Conservation (phyloP, 1,284 basidiomycete genomes). For the Ceratorhiza oryzae-sativae region DNA sequence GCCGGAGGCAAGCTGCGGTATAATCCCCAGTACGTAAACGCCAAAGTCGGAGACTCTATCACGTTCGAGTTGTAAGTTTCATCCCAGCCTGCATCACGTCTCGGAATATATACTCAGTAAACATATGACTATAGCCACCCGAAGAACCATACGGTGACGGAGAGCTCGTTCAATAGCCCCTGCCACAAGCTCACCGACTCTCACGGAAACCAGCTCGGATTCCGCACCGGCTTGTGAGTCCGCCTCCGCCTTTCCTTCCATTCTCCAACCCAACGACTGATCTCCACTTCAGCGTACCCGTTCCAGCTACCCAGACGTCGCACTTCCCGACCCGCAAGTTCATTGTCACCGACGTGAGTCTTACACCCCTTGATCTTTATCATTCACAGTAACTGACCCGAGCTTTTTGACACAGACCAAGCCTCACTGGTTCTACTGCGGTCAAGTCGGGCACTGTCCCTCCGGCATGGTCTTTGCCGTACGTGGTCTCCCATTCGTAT, state of each 20-base stretch:
- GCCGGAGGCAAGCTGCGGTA: slow-evolving; percentile 6
- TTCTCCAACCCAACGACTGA: no score
- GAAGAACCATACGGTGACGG: slow-evolving; percentile 37
- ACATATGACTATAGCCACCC: slow-evolving; percentile 34
- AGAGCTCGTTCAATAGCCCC: slow-evolving; percentile 29
- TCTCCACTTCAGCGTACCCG: slow-evolving; percentile 9
- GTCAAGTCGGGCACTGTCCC: slow-evolving; percentile 37
- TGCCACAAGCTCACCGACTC: slow-evolving; percentile 2
- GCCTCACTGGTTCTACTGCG: slow-evolving; percentile 41
- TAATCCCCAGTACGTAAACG: slow-evolving; percentile 19
- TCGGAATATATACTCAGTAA: no score
- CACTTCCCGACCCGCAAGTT: slow-evolving; percentile 22
- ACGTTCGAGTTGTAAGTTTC: slow-evolving; percentile 34
- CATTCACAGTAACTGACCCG: neutral
- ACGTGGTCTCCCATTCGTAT: neutral
- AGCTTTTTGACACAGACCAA: neutral
- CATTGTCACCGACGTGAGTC: slow-evolving; percentile 34
- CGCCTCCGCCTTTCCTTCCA: no score
- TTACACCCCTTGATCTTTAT: neutral
- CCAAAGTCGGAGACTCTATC: slow-evolving; percentile 23
- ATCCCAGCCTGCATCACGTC: no score
- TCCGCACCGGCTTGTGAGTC: slow-evolving; percentile 36
- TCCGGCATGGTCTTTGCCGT: slow-evolving; percentile 41
- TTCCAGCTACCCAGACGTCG: neutral
- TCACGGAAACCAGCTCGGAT: neutral